A percentile compares a stretch with the other conserved stretches of the same genome.
These are phyloP conservation scores for Colletotrichum eremochloae DNA, from an alignment of 2,329 filamentous ascomycete genomes.

Conservation along the genomic window DNA sequence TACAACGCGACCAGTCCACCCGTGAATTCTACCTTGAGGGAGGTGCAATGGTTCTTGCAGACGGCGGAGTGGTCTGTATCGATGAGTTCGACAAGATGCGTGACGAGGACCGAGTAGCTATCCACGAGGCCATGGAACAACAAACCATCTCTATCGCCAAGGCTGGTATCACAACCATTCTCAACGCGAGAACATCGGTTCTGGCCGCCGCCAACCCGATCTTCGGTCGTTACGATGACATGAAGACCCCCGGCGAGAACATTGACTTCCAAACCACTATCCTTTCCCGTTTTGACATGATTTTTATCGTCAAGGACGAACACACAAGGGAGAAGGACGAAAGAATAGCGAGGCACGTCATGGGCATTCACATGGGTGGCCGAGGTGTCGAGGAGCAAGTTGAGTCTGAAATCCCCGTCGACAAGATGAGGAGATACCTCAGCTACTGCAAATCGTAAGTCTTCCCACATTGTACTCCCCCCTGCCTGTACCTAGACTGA, in stretches of 20 bases:
- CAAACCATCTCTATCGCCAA: slow-evolving; percentile 99
- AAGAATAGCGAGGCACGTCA: slow-evolving; percentile 95
- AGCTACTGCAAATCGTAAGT: slow-evolving; percentile 94
- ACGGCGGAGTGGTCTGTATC: slow-evolving; percentile 97
- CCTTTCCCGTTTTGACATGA: slow-evolving; percentile 98
- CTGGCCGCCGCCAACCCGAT: slow-evolving; percentile 97
- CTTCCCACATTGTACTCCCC: slow-evolving; percentile 42
- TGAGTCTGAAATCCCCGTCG: slow-evolving; percentile 90
- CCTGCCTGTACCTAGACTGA: slow-evolving; percentile 47
- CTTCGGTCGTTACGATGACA: slow-evolving; percentile 96
- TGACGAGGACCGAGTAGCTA: slow-evolving; percentile 96
- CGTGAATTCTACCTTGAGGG: slow-evolving; percentile 98
- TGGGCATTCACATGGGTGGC: slow-evolving; percentile 96
- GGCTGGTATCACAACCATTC: slow-evolving; percentile 96
- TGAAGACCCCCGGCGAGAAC: slow-evolving; percentile 97
- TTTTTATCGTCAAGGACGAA: slow-evolving; percentile 97
- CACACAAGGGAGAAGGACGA: slow-evolving; percentile 92
- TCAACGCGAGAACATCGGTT: slow-evolving; percentile 95
- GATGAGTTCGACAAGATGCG: slow-evolving; percentile 99
- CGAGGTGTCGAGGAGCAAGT: slow-evolving; percentile 84
- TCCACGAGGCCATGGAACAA: slow-evolving; percentile 99
- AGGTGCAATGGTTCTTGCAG: slow-evolving; percentile 97
- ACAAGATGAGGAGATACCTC: slow-evolving; percentile 97
- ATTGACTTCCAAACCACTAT: slow-evolving; percentile 99
- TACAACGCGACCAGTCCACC: slow-evolving; percentile 91